Conservation (phyloP, 208 protist species). For the Crithidia expoeki region DNA sequence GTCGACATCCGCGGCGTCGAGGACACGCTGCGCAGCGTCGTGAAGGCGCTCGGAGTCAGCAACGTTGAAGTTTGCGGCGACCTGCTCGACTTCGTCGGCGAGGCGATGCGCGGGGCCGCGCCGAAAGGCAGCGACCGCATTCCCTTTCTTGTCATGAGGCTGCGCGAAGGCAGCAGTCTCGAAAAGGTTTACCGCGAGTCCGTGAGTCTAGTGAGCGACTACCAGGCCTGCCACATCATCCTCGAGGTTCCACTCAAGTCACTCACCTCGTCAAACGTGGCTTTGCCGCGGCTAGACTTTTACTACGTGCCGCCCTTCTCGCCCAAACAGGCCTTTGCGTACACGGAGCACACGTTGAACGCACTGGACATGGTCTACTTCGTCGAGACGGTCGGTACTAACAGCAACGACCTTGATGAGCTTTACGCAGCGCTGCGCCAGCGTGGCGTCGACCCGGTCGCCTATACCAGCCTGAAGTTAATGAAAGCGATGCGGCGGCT, state of each 20-base stretch:
- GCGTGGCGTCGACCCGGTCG: constrained; percentile 48
- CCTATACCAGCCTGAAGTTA: constrained; percentile 70
- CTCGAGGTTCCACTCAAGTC: constrained; percentile 77
- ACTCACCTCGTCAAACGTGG: constrained; percentile 53
- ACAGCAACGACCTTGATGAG: constrained; percentile 87
- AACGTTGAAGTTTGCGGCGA: constrained; percentile 88
- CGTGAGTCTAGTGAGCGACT: constrained; percentile 70
- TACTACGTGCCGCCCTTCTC: constrained; percentile 79
- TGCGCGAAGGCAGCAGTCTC: constrained; percentile 65
- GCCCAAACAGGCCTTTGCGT: constrained; percentile 65
- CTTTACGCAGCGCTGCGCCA: constrained; percentile 74
- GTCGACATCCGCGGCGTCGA: constrained; percentile 72
- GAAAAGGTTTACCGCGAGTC: constrained; percentile 76
- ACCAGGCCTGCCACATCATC: constrained; percentile 69
- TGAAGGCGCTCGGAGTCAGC: constrained; percentile 69
- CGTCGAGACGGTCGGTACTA: constrained; percentile 75
- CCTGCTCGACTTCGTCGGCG: constrained; percentile 70
- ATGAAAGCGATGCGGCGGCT: constrained; percentile 75
- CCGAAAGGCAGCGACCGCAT: constrained; percentile 34
- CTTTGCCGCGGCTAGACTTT: constrained; percentile 77
- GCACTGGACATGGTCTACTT: constrained; percentile 78
- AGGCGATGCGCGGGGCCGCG: constrained; percentile 43
- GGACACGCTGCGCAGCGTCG: constrained; percentile 66
- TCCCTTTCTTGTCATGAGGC: constrained; percentile 75
- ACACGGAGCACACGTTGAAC: constrained; percentile 78